A percentile compares a stretch with the other conserved stretches of the same genome.
Conservation (phyloP, 2,329 filamentous ascomycete species). For the Lojkania enalia region DNA sequence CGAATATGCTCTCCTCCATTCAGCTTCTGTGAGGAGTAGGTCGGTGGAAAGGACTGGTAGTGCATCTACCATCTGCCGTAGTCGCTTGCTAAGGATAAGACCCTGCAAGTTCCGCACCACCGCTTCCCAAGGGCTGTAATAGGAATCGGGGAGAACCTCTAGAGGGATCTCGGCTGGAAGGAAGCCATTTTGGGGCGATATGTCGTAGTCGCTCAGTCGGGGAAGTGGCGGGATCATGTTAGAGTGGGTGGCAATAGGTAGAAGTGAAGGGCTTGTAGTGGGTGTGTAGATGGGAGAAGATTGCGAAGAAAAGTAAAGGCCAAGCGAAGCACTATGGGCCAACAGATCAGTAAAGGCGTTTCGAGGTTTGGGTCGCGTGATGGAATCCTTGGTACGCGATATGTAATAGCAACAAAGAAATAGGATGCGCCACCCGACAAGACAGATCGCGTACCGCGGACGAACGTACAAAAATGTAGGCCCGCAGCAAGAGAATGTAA, state of each 20-base stretch:
- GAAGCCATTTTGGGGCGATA: conserved; percentile 81
- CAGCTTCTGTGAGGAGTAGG: conserved; percentile 77
- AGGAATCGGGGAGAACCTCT: conserved; percentile 78
- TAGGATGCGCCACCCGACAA: conserved; percentile 4
- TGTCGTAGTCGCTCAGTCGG: conserved; percentile 72
- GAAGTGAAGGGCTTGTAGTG: no score
- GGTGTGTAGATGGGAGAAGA: no score
- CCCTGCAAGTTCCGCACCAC: conserved; percentile 83
- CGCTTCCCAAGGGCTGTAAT: conserved; percentile 95
- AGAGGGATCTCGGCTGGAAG: conserved; percentile 81
- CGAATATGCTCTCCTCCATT: conserved; percentile 88
- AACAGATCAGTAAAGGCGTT: neutral
- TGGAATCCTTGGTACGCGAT: conserved; percentile 4
- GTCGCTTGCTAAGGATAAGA: conserved; percentile 79
- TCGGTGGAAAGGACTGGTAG: conserved; percentile 83
- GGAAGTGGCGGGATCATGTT: conserved; percentile 50
- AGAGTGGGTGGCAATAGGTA: no score
- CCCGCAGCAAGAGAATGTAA: no score
- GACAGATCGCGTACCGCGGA: neutral
- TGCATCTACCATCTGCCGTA: conserved; percentile 76
- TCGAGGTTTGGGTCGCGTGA: conserved; percentile 11
- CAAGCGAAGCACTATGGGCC: neutral
- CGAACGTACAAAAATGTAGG: no score
- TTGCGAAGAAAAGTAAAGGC: neutral
- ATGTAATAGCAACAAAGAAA: conserved; percentile 4